Evolutionary conservation across 2,329 filamentous ascomycete species (phyloP).

Genomic region (Monilinia vaccinii-corymbosi): DNA sequence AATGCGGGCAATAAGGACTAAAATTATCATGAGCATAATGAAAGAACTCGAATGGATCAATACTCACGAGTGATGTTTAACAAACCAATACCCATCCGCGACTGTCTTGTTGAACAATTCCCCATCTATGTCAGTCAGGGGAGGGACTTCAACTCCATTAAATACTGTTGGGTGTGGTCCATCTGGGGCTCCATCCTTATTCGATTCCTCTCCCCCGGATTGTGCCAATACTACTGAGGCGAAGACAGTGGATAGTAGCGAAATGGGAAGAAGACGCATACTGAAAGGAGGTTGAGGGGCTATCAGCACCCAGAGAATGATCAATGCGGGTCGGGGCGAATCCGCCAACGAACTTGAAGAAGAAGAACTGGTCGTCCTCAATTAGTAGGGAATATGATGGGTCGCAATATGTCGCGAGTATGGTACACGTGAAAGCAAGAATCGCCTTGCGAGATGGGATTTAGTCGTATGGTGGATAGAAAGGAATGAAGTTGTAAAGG

Average conservation of each 20-base stretch:
- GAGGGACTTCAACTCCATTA: conserved; percentile 42
- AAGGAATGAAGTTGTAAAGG: conserved; percentile 7
- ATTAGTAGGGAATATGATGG: neutral
- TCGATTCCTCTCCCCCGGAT: conserved; percentile 13
- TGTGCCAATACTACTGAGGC: conserved; percentile 18
- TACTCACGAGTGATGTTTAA: conserved; percentile 29
- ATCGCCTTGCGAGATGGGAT: neutral
- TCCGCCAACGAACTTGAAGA: conserved; percentile 16
- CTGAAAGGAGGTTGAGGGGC: conserved; percentile 15
- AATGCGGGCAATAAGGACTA: conserved; percentile 29
- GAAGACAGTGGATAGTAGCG: conserved; percentile 22
- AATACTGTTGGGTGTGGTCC: conserved; percentile 34
- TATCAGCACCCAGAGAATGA: conserved; percentile 18
- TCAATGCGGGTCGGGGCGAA: conserved; percentile 15
- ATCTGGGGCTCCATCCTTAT: conserved; percentile 22
- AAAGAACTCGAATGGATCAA: neutral
- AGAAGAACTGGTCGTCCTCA: neutral
- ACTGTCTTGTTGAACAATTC: conserved; percentile 33
- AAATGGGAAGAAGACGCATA: conserved; percentile 27
- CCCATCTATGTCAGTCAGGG: conserved; percentile 39
- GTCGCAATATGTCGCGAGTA: neutral
- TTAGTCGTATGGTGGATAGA: neutral
- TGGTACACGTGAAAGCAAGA: neutral
- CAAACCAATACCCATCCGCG: conserved; percentile 29
- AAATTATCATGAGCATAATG: neutral